Conservation (phyloP, 164 flowering plant genomes). For the Cinnamomum micranthum region DNA sequence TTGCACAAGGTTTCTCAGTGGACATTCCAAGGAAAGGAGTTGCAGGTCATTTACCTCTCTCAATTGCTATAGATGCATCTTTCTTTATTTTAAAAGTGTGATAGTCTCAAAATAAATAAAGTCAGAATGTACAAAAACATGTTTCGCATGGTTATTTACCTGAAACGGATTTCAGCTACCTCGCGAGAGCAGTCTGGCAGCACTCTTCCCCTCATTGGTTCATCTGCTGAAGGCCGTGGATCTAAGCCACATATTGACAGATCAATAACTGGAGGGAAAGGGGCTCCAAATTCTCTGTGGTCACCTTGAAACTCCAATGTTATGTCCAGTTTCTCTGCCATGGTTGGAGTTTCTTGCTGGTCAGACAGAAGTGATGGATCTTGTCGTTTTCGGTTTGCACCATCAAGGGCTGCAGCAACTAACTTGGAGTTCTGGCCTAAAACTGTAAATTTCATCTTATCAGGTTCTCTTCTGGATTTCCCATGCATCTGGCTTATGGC, state of each 20-base stretch:
- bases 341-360: conserved; percentile 29
- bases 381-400: conserved; percentile 20
- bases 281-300: conserved; percentile 21
- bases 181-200: conserved; percentile 32
- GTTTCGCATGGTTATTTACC: conserved; percentile 35
- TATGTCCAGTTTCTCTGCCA: conserved; percentile 50
- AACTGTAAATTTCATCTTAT: conserved; percentile 35
- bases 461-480: conserved; percentile 22
- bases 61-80: background rate
- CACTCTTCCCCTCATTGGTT: conserved; percentile 15
- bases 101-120: background rate
- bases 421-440: conserved; percentile 41
- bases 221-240: conserved; percentile 16
- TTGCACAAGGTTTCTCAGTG: background rate
- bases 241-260: conserved; percentile 45
- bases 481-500: conserved; percentile 20
- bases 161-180: conserved; percentile 59
- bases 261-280: conserved; percentile 49
- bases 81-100: background rate
- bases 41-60: background rate
- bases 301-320: conserved; percentile 48
- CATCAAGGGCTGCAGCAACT: conserved; percentile 60
- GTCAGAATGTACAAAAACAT: background rate
- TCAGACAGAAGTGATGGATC: conserved; percentile 21
- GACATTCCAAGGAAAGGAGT: background rate